phyloP scores from a whole-genome alignment of 192 early-diverging fungal genomes.

The Coemansia sp. region DNA sequence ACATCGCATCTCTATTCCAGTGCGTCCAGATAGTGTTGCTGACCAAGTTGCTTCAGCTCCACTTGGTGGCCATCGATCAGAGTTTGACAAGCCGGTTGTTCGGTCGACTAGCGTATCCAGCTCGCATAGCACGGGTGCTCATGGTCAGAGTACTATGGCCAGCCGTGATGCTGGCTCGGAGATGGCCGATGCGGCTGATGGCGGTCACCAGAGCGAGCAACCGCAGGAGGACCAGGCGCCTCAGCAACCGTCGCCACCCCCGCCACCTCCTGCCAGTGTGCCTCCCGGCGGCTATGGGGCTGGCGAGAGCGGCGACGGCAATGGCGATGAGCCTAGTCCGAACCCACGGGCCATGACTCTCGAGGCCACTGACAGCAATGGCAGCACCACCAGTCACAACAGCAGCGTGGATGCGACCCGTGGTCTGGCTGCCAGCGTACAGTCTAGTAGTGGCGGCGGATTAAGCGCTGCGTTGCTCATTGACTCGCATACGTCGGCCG shows the following conservation, averaged over 20 bases:
- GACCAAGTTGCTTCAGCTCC: conserved; percentile 43
- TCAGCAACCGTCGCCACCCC: not conserved
- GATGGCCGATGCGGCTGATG: conserved; percentile 3
- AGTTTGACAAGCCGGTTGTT: conserved; percentile 22
- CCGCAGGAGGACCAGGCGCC: not conserved
- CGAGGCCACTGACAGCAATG: conserved; percentile 40
- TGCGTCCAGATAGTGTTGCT: conserved; percentile 17
- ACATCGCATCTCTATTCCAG: conserved; percentile 34
- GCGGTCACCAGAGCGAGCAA: not conserved
- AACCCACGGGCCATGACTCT: conserved; percentile 29
- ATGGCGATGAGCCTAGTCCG: conserved; percentile 35
- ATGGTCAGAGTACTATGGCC: conserved; percentile 41
- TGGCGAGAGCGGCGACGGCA: conserved; percentile 20
- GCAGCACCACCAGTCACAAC: conserved; percentile 39
- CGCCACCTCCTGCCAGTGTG: not conserved
- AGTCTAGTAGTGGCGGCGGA: not conserved
- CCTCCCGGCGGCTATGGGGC: conserved; percentile 9
- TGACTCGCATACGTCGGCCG: conserved; percentile 33
- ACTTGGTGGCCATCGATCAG: conserved; percentile 9
- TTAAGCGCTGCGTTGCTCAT: conserved; percentile 14
- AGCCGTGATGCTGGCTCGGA: conserved; percentile 5
- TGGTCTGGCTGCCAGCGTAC: conserved; percentile 41
- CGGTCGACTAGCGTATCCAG: conserved; percentile 56
- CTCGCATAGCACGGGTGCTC: conserved; percentile 47
- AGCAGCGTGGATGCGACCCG: conserved; percentile 32